These are phyloP conservation scores for Berberis thunbergii DNA, from an alignment of 164 flowering plant species.

Conservation along the genomic window DNA sequence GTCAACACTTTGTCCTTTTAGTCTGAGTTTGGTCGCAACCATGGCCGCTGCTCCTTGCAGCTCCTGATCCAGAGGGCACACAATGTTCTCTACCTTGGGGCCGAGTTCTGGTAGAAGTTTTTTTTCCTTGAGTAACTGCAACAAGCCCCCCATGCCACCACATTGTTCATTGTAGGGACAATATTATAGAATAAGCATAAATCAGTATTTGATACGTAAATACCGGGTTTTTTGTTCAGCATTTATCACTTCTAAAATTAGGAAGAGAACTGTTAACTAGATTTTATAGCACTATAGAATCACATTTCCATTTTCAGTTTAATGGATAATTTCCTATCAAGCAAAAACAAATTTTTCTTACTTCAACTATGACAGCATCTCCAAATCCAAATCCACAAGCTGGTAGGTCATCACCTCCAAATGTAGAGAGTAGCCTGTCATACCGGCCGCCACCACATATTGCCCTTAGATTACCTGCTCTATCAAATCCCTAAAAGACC, in stretches of 20 bases:
- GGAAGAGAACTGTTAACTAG: no score
- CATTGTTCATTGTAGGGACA: background rate
- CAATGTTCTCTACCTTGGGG: slow-evolving; percentile 65
- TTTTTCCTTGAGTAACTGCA: slow-evolving; percentile 83
- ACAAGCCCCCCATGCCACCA: background rate
- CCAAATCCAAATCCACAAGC: slow-evolving; percentile 99
- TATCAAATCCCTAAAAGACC: slow-evolving; percentile 63
- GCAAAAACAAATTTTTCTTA: slow-evolving; percentile 22
- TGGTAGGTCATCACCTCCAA: slow-evolving; percentile 87
- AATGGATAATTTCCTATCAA: no score
- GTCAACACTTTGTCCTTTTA: slow-evolving; percentile 76
- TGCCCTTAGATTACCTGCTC: slow-evolving; percentile 79
- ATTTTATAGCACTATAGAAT: no score
- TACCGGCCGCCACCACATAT: slow-evolving; percentile 97
- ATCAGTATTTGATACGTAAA: no score
- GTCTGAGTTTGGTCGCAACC: slow-evolving; percentile 66
- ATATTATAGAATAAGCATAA: no score
- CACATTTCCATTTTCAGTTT: no score
- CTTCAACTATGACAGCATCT: slow-evolving; percentile 93
- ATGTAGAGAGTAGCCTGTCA: slow-evolving; percentile 74
- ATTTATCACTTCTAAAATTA: no score
- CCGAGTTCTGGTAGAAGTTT: slow-evolving; percentile 60
- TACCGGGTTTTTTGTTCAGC: no score
- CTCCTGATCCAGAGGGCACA: slow-evolving; percentile 63
- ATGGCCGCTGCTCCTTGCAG: slow-evolving; percentile 75